Conservation (phyloP, 176 grass and related monocot species). For the Chloris gayana region DNA sequence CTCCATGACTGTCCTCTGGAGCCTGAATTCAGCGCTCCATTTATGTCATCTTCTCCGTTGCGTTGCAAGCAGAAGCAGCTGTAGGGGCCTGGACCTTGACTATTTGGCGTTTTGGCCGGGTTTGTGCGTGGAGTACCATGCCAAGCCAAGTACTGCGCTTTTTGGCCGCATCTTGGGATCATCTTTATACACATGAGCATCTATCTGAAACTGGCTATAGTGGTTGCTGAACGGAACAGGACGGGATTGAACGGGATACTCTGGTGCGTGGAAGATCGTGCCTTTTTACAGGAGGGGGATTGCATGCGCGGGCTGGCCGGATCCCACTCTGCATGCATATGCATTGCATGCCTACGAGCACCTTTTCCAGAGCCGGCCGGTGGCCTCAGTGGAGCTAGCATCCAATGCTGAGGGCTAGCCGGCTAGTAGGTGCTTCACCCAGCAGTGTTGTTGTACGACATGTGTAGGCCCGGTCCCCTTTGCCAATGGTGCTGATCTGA, state of each 20-base stretch:
- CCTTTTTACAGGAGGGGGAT: slow-evolving; percentile 9
- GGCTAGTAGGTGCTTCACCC: neutral
- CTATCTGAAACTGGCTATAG: neutral
- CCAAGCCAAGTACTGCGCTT: neutral
- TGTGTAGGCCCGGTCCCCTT: slow-evolving; percentile 10
- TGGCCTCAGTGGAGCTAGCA: slow-evolving; percentile 42
- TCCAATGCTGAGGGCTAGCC: slow-evolving; percentile 40
- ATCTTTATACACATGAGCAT: neutral
- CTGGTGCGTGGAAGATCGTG: slow-evolving; percentile 36
- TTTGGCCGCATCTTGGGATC: slow-evolving; percentile 16
- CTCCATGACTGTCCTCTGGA: neutral
- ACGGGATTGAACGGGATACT: neutral
- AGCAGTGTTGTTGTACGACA: neutral
- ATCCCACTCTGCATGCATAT: slow-evolving; percentile 17
- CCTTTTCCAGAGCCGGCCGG: slow-evolving; percentile 24
- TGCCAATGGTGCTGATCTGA: neutral
- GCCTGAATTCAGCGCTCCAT: neutral
- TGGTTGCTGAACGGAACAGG: neutral
- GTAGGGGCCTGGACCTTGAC: slow-evolving; percentile 13
- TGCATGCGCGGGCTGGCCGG: slow-evolving; percentile 38
- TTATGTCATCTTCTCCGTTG: neutral
- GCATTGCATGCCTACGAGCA: slow-evolving; percentile 1
- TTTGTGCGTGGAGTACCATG: neutral
- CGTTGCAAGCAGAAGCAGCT: neutral
- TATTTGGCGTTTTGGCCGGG: slow-evolving; percentile 1